Evolutionary conservation across 2,329 filamentous ascomycete species (phyloP).

Genomic region (Neofusicoccum kwambonambiense): DNA sequence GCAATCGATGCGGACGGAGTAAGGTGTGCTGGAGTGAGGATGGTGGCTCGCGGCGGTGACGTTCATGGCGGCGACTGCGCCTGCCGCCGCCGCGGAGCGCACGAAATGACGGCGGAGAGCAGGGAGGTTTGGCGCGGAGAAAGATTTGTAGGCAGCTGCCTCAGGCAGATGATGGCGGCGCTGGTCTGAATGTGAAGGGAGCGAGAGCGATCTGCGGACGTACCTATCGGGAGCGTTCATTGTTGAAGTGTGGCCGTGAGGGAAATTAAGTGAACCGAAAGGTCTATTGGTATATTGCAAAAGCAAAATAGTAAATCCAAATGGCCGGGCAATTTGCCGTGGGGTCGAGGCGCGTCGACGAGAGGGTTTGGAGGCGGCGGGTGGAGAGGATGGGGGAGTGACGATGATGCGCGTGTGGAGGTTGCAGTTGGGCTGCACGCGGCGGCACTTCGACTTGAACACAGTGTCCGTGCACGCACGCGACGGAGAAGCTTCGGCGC

Average conservation of each 20-base stretch:
- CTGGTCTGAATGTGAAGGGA: background rate
- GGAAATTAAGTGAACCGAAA: background rate
- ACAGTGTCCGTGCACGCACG: background rate
- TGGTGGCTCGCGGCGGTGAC: conserved; percentile 6
- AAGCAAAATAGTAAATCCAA: background rate
- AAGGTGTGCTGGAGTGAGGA: background rate
- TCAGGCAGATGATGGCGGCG: conserved; percentile 15
- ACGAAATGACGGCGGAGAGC: background rate
- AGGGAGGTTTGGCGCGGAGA: too few relatives aligned
- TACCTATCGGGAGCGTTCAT: conserved; percentile 43
- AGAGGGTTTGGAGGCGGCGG: background rate
- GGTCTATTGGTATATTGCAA: conserved; percentile 1
- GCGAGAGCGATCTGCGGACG: conserved; percentile 17
- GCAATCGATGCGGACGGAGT: background rate
- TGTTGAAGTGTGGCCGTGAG: conserved; percentile 5
- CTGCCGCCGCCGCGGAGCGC: background rate
- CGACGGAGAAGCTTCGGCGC: background rate
- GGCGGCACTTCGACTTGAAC: background rate
- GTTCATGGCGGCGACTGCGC: background rate
- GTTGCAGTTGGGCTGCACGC: background rate
- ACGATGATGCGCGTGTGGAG: background rate
- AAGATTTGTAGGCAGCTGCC: background rate
- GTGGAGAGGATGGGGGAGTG: background rate
- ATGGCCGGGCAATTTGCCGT: background rate
- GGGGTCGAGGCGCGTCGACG: background rate